Conservation (phyloP, 2,329 filamentous ascomycete genomes). For the Clonostachys byssicola region DNA sequence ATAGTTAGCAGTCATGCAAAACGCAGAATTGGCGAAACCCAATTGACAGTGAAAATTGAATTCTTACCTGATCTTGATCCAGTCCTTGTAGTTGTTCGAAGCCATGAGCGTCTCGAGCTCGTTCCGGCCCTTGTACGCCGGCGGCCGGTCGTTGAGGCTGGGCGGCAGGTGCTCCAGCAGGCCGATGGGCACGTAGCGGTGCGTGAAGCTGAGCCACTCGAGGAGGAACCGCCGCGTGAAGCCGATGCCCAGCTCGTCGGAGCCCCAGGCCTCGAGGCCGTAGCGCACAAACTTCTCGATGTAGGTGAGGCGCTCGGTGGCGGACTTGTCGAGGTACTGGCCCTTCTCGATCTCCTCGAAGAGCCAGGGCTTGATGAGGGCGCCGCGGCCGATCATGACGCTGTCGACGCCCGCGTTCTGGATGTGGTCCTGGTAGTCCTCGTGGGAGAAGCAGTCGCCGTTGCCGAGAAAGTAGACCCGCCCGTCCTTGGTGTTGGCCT, state of each 20-base stretch:
- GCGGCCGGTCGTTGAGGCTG: conserved; percentile 82
- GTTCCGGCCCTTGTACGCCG: conserved; percentile 76
- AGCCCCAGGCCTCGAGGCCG: conserved; percentile 91
- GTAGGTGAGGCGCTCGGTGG: conserved; percentile 78
- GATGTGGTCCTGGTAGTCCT: conserved; percentile 79
- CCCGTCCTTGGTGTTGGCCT: conserved; percentile 60
- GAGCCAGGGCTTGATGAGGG: conserved; percentile 95
- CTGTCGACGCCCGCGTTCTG: conserved; percentile 77
- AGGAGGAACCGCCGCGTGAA: conserved; percentile 88
- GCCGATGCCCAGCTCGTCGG: conserved; percentile 89
- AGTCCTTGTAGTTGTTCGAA: conserved; percentile 90
- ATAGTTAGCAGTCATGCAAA: not conserved
- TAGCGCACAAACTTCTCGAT: conserved; percentile 88
- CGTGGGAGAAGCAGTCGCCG: conserved; percentile 91
- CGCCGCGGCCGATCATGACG: conserved; percentile 97
- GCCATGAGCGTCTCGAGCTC: conserved; percentile 92
- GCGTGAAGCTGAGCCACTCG: conserved; percentile 92
- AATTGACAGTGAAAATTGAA: too few relatives aligned
- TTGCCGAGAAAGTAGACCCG: conserved; percentile 93
- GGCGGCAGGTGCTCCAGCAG: conserved; percentile 86
- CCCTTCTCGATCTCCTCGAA: conserved; percentile 93
- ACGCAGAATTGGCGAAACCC: not conserved
- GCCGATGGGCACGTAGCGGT: conserved; percentile 87
- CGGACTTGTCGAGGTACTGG: conserved; percentile 94
- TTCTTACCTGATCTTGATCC: conserved; percentile 98